phyloP scores from a whole-genome alignment of 257 asterid species.

The Solanum gracilifrons region DNA sequence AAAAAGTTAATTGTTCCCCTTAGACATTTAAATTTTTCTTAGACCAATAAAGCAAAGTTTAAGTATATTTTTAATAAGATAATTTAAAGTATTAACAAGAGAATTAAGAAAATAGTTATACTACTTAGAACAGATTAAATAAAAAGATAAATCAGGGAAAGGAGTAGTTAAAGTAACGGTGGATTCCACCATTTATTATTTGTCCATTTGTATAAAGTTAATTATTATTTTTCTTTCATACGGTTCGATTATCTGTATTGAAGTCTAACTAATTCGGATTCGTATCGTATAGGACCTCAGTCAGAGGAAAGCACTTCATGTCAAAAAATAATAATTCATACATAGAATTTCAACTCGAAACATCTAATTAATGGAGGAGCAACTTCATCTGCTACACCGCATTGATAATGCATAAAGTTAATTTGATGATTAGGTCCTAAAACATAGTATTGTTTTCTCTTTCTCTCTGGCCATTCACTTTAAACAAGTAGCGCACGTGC shows the following conservation, averaged over 20 bases:
- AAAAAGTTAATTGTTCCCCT: neutral
- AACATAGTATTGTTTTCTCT: neutral
- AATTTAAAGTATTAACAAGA: neutral
- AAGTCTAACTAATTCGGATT: too few relatives aligned
- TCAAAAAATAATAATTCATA: too few relatives aligned
- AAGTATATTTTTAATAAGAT: neutral
- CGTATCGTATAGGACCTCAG: too few relatives aligned
- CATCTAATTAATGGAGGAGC: too few relatives aligned
- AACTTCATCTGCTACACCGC: neutral
- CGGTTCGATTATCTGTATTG: fast-evolving
- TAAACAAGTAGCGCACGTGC: neutral
- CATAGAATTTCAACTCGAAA: neutral
- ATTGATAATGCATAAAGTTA: neutral
- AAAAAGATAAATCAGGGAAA: neutral
- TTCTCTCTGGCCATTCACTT: neutral
- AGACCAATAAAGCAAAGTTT: neutral
- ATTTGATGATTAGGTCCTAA: neutral
- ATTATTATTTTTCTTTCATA: neutral
- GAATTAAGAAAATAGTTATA: neutral
- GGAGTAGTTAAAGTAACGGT: neutral
- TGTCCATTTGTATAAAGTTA: neutral
- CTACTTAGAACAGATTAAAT: neutral
- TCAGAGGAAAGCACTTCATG: neutral
- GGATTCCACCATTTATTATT: neutral
- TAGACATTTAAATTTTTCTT: neutral